Evolutionary conservation across 1,284 basidiomycete genomes (phyloP).

Genomic region (Trichosporon sp.): DNA sequence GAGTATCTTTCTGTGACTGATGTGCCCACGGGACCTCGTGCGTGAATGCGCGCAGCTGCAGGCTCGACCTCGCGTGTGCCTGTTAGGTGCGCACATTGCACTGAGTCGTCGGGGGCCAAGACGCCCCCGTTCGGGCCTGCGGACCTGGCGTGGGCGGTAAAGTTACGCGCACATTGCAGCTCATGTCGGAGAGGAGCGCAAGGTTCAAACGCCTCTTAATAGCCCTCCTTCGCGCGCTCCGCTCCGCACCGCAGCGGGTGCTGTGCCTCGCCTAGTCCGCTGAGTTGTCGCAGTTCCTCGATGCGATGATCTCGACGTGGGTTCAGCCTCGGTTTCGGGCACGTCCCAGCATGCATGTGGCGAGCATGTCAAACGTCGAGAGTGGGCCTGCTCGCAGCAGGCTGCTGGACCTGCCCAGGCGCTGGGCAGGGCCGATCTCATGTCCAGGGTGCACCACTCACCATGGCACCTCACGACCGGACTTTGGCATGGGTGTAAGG

Average conservation of each 20-base stretch:
- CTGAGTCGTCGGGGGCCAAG: not conserved
- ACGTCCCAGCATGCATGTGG: not conserved
- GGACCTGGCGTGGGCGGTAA: not conserved
- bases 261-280: not conserved
- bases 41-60: not conserved
- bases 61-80: not conserved
- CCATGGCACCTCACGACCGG: not conserved
- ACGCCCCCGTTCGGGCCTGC: not conserved
- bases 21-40: not conserved
- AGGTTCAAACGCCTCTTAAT: not conserved
- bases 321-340: not conserved
- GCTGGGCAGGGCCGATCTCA: not conserved
- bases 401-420: not conserved
- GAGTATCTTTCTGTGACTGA: not conserved
- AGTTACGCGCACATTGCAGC: constrained; percentile 1
- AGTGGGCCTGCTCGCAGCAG: not conserved
- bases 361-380: not conserved
- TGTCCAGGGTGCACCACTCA: not conserved
- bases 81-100: not conserved
- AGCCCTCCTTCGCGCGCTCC: no score
- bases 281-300: not conserved
- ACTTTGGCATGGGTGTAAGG: not conserved
- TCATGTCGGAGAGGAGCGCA: not conserved
- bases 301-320: not conserved
- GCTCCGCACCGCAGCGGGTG: no score